Percentiles rank a stretch among this genome's conserved stretches.
These are phyloP conservation scores for Ascochyta koolunga DNA, from an alignment of 2,329 filamentous ascomycete species.

Conservation along the genomic window DNA sequence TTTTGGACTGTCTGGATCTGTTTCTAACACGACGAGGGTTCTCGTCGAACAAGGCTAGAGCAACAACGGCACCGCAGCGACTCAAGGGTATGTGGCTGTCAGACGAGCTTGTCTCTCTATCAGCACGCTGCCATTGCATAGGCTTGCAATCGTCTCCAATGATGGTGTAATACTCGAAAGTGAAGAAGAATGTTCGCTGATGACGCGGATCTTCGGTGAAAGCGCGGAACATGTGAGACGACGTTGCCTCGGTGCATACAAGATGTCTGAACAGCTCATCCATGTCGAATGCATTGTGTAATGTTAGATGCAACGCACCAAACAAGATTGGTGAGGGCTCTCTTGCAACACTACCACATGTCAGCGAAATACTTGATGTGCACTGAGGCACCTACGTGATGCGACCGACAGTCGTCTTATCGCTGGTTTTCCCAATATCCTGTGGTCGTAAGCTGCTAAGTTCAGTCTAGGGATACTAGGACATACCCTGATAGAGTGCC, in stretches of 20 bases:
- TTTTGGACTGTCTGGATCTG: conserved; percentile 54
- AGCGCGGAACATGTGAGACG: conserved; percentile 59
- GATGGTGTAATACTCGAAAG: conserved; percentile 69
- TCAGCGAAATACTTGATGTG: background rate
- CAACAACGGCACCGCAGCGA: conserved; percentile 65
- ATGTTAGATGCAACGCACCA: conserved; percentile 64
- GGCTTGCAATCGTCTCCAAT: conserved; percentile 62
- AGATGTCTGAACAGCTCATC: conserved; percentile 64
- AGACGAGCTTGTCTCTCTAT: conserved; percentile 51
- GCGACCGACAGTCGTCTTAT: conserved; percentile 58
- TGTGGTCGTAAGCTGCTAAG: conserved; percentile 3
- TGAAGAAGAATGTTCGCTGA: conserved; percentile 66
- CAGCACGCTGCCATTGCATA: conserved; percentile 65
- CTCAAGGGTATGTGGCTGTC: conserved; percentile 64
- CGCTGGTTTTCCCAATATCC: conserved; percentile 46
- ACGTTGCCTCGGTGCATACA: conserved; percentile 54
- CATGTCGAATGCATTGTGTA: conserved; percentile 66
- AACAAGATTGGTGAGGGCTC: conserved; percentile 67
- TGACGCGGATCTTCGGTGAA: conserved; percentile 54
- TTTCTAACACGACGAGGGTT: conserved; percentile 59
- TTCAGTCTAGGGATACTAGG: background rate
- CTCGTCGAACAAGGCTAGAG: conserved; percentile 61
- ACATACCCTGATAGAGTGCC: conserved; percentile 33
- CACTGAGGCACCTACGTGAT: conserved; percentile 51
- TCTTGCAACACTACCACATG: conserved; percentile 54